phyloP scores from a whole-genome alignment of 352 stramenopile species.

The Pythium brachiatum region DNA sequence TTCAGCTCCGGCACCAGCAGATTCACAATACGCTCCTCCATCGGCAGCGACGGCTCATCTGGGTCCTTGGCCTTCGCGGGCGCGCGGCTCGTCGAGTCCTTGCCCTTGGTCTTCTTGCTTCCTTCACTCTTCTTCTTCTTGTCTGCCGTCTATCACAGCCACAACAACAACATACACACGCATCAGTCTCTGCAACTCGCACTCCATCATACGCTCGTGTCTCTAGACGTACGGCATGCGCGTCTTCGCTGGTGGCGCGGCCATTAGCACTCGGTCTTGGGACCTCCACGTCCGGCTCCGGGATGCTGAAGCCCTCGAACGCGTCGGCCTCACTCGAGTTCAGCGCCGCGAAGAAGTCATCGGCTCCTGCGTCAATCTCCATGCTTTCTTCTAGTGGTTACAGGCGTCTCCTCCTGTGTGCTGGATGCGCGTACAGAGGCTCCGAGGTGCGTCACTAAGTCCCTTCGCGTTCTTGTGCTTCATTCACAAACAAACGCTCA shows the following conservation, averaged over 20 bases:
- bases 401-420: not conserved
- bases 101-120: conserved; percentile 30
- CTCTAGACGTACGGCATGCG: conserved; percentile 17
- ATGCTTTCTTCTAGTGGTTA: conserved; percentile 25
- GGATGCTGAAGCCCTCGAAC: conserved; percentile 56
- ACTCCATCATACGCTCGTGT: not conserved
- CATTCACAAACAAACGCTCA: not conserved
- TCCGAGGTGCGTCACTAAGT: not conserved
- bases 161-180: not conserved
- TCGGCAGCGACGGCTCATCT: conserved; percentile 63
- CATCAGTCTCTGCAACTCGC: not conserved
- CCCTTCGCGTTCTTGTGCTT: not conserved
- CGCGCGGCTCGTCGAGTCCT: conserved; percentile 35
- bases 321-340: conserved; percentile 60
- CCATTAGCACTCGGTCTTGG: not conserved
- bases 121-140: conserved; percentile 47
- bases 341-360: conserved; percentile 82
- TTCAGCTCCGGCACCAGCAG: conserved; percentile 82
- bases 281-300: conserved; percentile 15
- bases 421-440: not conserved
- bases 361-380: conserved; percentile 71
- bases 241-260: conserved; percentile 2
- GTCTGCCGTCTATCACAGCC: conserved; percentile 3
- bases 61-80: conserved; percentile 35
- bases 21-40: conserved; percentile 88